These are phyloP conservation scores for Cercospora zeae-maydis DNA, from an alignment of 2,329 filamentous ascomycete species.

Conservation along the genomic window DNA sequence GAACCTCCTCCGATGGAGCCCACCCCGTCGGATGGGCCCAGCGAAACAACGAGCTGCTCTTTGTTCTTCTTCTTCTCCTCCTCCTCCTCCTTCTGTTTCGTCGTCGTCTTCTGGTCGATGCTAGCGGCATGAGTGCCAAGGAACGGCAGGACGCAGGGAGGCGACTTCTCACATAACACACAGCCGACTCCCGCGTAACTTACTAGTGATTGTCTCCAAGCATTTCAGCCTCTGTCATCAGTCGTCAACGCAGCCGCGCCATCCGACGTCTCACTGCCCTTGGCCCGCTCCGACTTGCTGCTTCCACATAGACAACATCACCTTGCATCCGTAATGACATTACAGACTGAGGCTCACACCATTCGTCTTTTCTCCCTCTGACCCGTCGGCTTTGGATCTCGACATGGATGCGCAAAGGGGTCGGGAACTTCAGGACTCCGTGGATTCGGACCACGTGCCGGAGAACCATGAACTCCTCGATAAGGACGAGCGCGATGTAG, in stretches of 20 bases:
- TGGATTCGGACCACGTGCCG: constrained; percentile 10
- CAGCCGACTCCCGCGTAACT: background rate
- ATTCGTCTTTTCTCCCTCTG: background rate
- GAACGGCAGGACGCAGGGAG: background rate
- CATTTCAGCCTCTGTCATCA: background rate
- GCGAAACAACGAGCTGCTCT: too few species aligned
- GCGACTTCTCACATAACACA: background rate
- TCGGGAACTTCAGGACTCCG: constrained; percentile 8
- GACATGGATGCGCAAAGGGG: constrained; percentile 6
- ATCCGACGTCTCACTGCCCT: background rate
- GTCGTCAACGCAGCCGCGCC: constrained; percentile 1
- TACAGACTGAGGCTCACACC: background rate
- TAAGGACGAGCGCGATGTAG: constrained; percentile 19
- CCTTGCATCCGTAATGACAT: background rate
- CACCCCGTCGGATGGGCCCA: too few species aligned
- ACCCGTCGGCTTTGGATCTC: background rate
- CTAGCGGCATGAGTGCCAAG: constrained; percentile 2
- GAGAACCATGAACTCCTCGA: constrained; percentile 18
- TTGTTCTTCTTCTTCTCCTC: background rate
- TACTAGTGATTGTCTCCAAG: background rate
- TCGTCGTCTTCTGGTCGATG: too few species aligned
- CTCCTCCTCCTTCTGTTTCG: background rate
- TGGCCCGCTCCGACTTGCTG: background rate
- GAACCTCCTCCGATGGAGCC: too few species aligned
- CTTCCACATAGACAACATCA: background rate